phyloP scores from a whole-genome alignment of 495 filamentous ascomycete species.

The Annulohypoxylon maeteangense region DNA sequence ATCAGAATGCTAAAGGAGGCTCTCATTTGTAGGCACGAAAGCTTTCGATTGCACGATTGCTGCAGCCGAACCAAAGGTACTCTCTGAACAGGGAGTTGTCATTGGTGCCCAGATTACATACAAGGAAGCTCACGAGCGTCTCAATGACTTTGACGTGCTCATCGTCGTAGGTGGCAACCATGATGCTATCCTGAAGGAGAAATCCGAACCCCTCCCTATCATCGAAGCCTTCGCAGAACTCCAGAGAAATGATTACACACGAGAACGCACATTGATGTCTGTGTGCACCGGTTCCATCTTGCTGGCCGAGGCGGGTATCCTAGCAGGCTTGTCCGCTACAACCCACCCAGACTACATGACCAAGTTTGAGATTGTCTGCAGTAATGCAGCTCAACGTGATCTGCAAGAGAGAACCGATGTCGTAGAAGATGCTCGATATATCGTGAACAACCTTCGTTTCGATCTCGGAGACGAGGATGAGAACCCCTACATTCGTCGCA shows the following conservation, averaged over 20 bases:
- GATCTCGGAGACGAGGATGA: conserved; percentile 78
- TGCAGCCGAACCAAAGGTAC: conserved; percentile 62
- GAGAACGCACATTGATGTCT: conserved; percentile 78
- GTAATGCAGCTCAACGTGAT: conserved; percentile 67
- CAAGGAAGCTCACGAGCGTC: conserved; percentile 70
- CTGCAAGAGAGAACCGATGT: conserved; percentile 74
- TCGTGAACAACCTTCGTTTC: conserved; percentile 83
- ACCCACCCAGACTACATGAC: conserved; percentile 72
- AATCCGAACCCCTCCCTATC: conserved; percentile 68
- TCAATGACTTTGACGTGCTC: conserved; percentile 77
- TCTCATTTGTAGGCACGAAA: conserved; percentile 55
- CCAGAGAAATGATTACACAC: conserved; percentile 71
- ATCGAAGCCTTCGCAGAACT: conserved; percentile 74
- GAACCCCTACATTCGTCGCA: conserved; percentile 77
- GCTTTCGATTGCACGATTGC: conserved; percentile 77
- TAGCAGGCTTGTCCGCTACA: conserved; percentile 77
- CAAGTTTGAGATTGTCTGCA: conserved; percentile 74
- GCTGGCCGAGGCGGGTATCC: conserved; percentile 75
- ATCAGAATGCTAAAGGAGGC: conserved; percentile 19
- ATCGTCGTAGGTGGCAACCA: conserved; percentile 72
- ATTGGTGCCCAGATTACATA: conserved; percentile 75
- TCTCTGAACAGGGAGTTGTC: conserved; percentile 78
- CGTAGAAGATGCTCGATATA: conserved; percentile 76
- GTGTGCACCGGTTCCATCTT: conserved; percentile 80
- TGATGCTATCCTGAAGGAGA: conserved; percentile 64